phyloP scores from a whole-genome alignment of 352 stramenopile genomes.

The Pythium phragmiticola region DNA sequence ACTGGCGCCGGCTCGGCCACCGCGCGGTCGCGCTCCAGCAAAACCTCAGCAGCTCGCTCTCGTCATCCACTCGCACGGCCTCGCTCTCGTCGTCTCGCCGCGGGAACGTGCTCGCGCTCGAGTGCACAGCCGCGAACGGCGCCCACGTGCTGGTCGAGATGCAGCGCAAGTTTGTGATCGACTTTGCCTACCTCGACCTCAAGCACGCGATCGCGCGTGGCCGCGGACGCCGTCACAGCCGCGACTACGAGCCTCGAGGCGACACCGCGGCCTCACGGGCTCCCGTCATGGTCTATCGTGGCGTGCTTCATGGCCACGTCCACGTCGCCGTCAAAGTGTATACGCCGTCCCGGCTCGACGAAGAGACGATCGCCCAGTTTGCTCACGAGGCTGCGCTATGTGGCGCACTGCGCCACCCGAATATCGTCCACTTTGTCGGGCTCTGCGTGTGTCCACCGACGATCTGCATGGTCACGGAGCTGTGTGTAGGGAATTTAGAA shows the following conservation, averaged over 20 bases:
- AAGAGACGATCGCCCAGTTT: constrained; percentile 67
- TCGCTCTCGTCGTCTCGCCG: constrained; percentile 23
- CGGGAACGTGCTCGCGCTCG: constrained; percentile 11
- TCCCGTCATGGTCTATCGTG: constrained; percentile 42
- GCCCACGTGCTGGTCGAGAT: constrained; percentile 65
- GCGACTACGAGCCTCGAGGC: background rate
- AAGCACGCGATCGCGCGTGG: constrained; percentile 17
- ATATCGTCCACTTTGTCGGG: constrained; percentile 77
- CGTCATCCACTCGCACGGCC: constrained; percentile 28
- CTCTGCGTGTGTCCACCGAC: constrained; percentile 75
- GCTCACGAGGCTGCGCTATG: constrained; percentile 76
- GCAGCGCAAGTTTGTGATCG: constrained; percentile 59
- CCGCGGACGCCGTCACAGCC: background rate
- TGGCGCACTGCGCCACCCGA: constrained; percentile 62
- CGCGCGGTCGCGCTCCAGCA: constrained; percentile 52
- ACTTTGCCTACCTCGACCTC: constrained; percentile 65
- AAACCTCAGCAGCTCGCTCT: constrained; percentile 18
- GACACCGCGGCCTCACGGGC: background rate
- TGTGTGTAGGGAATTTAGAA: constrained; percentile 60
- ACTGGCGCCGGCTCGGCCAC: constrained; percentile 66
- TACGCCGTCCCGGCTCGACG: constrained; percentile 56
- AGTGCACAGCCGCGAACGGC: constrained; percentile 28
- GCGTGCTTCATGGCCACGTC: constrained; percentile 41
- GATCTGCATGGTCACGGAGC: constrained; percentile 38
- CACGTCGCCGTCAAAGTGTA: constrained; percentile 72